Evolutionary conservation across 2,329 filamentous ascomycete genomes (phyloP), one percentile per base, ranked within the genome.

Genomic region (Beauveria sp.): DNA sequence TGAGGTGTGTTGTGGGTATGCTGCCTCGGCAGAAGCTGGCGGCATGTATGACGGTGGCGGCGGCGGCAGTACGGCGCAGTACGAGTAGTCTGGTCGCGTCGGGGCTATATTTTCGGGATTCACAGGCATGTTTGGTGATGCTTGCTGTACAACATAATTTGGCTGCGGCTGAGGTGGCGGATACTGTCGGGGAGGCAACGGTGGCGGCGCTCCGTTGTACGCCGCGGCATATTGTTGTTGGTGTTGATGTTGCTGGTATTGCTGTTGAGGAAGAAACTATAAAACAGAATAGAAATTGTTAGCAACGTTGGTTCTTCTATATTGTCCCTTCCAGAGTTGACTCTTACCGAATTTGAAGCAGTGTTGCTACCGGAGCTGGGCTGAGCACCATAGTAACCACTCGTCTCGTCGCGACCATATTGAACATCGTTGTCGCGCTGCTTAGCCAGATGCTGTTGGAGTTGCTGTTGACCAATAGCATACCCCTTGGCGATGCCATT

Each of bases 391-490:
- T 47, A 40, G n/a, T 45, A 34, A 3, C n/a, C 18, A 7, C 46
- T 30, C 12, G 46, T 24, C 34, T 34, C 45, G 26, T 22, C 24
- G 18, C 45, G 18, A 16, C 10, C 16, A 18, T 24, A 1, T n/a
- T 51, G 16, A 14, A 10, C 3, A 8, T n/a, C 2, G 5, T 47
- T 22, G 9, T 61, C 58, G 45, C 57, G 54, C 57, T 63, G 61
- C 55, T 63, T 65, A n/a, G 50, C 50, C 9, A 63, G 46, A 12
- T 60, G 62, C 51, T 65, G 64, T 51, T 66, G 64, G 5, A 66
- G 26, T 9, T 65, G 62, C 43, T 66, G 64, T 52, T 66, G 63
- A 6, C 64, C 64, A 14, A 54, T 63, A 5, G 64, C 62, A 26
- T 63, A 61, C 2, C 63, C 63, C 30, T 66, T 66, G 24, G 58